phyloP scores from a whole-genome alignment of 805 yeast species.

The Starmera caribaea region DNA sequence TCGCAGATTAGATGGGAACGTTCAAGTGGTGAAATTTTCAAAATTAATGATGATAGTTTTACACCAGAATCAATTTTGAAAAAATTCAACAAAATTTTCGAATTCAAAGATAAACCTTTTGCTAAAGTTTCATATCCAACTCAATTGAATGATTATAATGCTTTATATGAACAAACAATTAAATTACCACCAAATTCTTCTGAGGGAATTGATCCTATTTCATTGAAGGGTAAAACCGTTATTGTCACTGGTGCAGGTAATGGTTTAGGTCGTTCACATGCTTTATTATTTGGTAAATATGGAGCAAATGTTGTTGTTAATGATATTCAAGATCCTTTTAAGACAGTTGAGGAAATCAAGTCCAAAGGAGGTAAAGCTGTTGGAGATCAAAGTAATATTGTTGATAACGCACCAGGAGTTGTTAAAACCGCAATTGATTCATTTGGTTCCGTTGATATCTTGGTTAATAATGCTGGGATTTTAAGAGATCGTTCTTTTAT shows the following conservation, averaged over 20 bases:
- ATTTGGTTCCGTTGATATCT: slow-evolving; percentile 77
- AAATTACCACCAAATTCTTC: slow-evolving; percentile 41
- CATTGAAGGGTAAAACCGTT: slow-evolving; percentile 76
- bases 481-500: slow-evolving; percentile 80
- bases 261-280: slow-evolving; percentile 90
- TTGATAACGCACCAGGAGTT: slow-evolving; percentile 61
- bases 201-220: slow-evolving; percentile 46
- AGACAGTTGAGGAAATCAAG: slow-evolving; percentile 66
- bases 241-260: slow-evolving; percentile 92
- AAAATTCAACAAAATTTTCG: slow-evolving; percentile 52
- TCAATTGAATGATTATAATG: slow-evolving; percentile 61
- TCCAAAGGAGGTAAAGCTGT: slow-evolving; percentile 73
- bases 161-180: slow-evolving; percentile 42
- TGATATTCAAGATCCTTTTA: slow-evolving; percentile 69
- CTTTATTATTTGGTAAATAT: slow-evolving; percentile 71
- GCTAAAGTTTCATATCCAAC: slow-evolving; percentile 56
- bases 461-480: slow-evolving; percentile 92
- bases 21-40: slow-evolving; percentile 75
- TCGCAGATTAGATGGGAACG: slow-evolving; percentile 95
- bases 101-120: slow-evolving; percentile 50
- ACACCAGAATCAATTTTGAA: slow-evolving; percentile 80
- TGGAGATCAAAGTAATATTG: slow-evolving; percentile 76
- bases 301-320: slow-evolving; percentile 95
- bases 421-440: slow-evolving; percentile 65
- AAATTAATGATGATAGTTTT: slow-evolving; percentile 54